These are phyloP conservation scores for Rhodomyrtus psidioides DNA, from an alignment of 441 rosid species.

Conservation along the genomic window DNA sequence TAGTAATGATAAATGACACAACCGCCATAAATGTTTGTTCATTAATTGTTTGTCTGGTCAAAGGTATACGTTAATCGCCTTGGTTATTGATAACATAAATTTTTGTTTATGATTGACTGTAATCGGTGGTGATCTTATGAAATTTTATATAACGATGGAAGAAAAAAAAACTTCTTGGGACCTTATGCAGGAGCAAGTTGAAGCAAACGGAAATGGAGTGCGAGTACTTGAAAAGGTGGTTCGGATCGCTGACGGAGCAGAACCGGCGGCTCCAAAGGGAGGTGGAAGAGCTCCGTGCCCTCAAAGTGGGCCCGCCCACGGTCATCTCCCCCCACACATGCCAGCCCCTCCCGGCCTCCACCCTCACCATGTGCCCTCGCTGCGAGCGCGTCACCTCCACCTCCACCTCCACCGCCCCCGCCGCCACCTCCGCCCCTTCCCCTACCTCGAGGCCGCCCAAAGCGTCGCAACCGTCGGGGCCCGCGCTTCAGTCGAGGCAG, in stretches of 20 bases:
- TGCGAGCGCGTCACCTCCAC: constrained; percentile 77
- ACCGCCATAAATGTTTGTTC: neutral
- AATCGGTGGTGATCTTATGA: neutral
- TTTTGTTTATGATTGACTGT: neutral
- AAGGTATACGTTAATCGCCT: neutral
- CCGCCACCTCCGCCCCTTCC: constrained; percentile 4
- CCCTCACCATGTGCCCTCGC: constrained; percentile 73
- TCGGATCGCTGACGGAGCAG: constrained; percentile 81
- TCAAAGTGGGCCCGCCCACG: constrained; percentile 64
- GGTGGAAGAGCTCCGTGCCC: constrained; percentile 84
- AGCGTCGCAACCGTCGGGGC: constrained; percentile 19
- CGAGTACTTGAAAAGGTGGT: constrained; percentile 88
- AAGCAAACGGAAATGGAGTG: constrained; percentile 98
- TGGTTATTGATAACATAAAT: neutral
- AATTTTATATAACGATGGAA: neutral
- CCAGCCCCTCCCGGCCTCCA: constrained; percentile 44
- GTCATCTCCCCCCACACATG: constrained; percentile 38
- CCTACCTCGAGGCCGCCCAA: constrained; percentile 15
- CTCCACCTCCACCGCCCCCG: constrained; percentile 17
- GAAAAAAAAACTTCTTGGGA: neutral
- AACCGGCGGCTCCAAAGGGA: constrained; percentile 79
- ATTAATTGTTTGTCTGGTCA: neutral
- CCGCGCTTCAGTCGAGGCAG: constrained; percentile 32
- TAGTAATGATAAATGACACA: too few relatives aligned
- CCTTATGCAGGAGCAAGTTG: constrained; percentile 65